Conservation (phyloP, 2,329 filamentous ascomycete species). For the Aspergillus ochraceus region DNA sequence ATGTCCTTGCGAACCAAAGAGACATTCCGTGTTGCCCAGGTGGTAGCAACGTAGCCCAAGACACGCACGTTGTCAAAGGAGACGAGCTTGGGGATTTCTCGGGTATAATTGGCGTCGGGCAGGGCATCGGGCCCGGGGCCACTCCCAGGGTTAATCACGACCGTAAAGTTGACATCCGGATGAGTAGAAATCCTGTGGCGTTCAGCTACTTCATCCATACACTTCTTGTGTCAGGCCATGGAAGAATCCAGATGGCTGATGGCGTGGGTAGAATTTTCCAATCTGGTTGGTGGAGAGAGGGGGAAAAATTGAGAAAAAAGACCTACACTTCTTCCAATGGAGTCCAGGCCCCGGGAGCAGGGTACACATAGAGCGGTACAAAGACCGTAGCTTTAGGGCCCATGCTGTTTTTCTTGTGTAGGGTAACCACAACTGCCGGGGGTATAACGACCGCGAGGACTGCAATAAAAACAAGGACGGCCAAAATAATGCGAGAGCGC, state of each 20-base stretch:
- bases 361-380: conserved; percentile 53
- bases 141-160: conserved; percentile 50
- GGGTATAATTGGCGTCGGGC: conserved; percentile 46
- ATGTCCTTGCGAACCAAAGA: conserved; percentile 46
- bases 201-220: conserved; percentile 23
- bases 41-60: conserved; percentile 53
- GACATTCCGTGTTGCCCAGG: conserved; percentile 46
- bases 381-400: conserved; percentile 44
- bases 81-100: conserved; percentile 43
- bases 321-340: conserved; percentile 47
- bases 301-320: conserved; percentile 3
- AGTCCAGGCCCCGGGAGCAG: conserved; percentile 48
- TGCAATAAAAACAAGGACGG: conserved; percentile 27
- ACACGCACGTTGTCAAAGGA: conserved; percentile 49
- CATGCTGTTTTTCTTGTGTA: conserved; percentile 35
- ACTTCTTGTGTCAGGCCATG: conserved; percentile 2
- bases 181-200: conserved; percentile 37
- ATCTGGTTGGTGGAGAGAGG: conserved; percentile 3
- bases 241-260: conserved; percentile 8
- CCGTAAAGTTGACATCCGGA: conserved; percentile 49
- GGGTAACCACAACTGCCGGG: conserved; percentile 34
- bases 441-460: conserved; percentile 34
- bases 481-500: conserved; percentile 30
- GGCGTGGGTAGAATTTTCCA: conserved; percentile 14
- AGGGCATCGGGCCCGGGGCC: conserved; percentile 47